A percentile compares a stretch with the other conserved stretches of the same genome.
These are phyloP conservation scores for Terfezia claveryi DNA, from an alignment of 495 filamentous ascomycete species.

Conservation along the genomic window DNA sequence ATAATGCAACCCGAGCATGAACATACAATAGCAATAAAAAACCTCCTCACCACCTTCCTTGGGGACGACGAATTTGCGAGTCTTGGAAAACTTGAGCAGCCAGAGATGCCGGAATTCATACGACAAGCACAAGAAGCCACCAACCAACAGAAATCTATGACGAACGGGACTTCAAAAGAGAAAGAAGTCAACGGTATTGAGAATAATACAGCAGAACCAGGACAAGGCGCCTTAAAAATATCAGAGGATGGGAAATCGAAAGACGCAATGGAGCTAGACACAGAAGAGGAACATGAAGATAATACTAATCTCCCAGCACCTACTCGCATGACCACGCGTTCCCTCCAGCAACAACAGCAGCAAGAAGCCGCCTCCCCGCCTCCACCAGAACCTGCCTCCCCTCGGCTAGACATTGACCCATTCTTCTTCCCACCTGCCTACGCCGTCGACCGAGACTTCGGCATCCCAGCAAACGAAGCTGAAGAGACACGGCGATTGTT, in stretches of 20 bases:
- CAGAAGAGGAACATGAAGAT: conserved; percentile 3
- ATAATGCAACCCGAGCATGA: conserved; percentile 17
- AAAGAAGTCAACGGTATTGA: not conserved
- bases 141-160: not conserved
- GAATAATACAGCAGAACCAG: not conserved
- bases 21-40: conserved; percentile 18
- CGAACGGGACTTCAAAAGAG: not conserved
- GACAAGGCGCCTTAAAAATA: not conserved
- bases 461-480: conserved; percentile 60
- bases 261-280: conserved; percentile 9
- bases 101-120: conserved; percentile 1
- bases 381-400: conserved; percentile 12
- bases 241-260: not conserved
- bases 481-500: conserved; percentile 71
- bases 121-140: not conserved
- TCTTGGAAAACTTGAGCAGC: conserved; percentile 13
- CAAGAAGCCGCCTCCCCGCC: conserved; percentile 27
- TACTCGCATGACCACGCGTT: conserved; percentile 44
- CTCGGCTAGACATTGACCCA: conserved; percentile 43
- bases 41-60: conserved; percentile 17
- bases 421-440: conserved; percentile 50
- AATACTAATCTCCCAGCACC: conserved; percentile 1
- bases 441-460: conserved; percentile 53
- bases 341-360: conserved; percentile 30
- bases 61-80: conserved; percentile 18